Percentiles rank a stretch among this genome's conserved stretches.
Conservation (phyloP, 2,329 filamentous ascomycete species). For the Microdochium nivale region DNA sequence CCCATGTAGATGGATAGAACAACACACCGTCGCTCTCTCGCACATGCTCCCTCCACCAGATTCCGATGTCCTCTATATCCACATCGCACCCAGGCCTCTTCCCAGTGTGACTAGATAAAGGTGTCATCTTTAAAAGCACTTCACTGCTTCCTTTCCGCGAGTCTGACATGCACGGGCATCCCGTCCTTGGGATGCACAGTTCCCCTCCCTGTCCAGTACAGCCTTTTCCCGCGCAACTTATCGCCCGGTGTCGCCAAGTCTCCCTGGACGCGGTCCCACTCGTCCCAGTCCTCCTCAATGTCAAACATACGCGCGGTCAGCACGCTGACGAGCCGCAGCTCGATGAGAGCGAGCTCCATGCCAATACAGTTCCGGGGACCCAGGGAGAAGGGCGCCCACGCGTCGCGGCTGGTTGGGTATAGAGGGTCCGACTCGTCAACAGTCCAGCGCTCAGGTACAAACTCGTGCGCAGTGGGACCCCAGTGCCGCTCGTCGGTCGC, state of each 20-base stretch:
- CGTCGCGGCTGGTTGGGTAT: constrained; percentile 18
- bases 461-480: not conserved
- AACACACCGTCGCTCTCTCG: too few species aligned
- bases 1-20: too few species aligned
- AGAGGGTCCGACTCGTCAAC: constrained; percentile 1
- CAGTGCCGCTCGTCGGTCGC: not conserved
- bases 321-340: constrained; percentile 40
- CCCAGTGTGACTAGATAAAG: too few species aligned
- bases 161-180: constrained; percentile 27
- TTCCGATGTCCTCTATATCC: too few species aligned
- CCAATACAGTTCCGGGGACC: constrained; percentile 49
- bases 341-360: constrained; percentile 44
- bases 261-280: constrained; percentile 19
- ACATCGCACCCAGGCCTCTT: too few species aligned
- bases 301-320: constrained; percentile 41
- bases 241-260: constrained; percentile 12
- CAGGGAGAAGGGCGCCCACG: constrained; percentile 44
- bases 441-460: not conserved
- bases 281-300: constrained; percentile 33
- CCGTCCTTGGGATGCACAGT: constrained; percentile 25
- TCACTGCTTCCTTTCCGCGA: not conserved
- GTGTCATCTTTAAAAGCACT: not conserved
- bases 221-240: constrained; percentile 18
- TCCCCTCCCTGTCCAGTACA: constrained; percentile 18
- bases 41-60: too few species aligned